Evolutionary conservation across 2,329 filamentous ascomycete species (phyloP).

Genomic region (Thielaviopsis musarum): DNA sequence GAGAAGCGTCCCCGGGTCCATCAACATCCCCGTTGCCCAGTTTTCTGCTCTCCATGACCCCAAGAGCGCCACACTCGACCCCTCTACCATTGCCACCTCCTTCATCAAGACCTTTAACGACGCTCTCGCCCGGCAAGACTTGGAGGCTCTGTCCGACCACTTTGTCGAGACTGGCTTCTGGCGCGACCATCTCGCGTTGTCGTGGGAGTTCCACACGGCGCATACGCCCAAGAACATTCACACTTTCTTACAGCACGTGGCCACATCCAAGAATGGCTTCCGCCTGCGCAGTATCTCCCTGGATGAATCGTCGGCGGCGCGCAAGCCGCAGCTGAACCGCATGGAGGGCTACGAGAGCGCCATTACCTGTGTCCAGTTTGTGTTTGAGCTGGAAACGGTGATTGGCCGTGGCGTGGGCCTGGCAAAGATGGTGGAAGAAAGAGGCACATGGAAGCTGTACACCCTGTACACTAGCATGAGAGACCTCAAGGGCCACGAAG

Average conservation of each 20-base stretch:
- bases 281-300: constrained; percentile 27
- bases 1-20: constrained; percentile 29
- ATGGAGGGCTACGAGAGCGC: constrained; percentile 28
- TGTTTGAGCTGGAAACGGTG: constrained; percentile 34
- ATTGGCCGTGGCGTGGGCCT: constrained; percentile 40
- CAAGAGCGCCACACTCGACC: constrained; percentile 13
- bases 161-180: constrained; percentile 33
- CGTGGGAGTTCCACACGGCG: constrained; percentile 38
- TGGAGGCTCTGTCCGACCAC: constrained; percentile 20
- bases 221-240: constrained; percentile 25
- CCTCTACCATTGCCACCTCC: constrained; percentile 22
- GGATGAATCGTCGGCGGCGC: constrained; percentile 26
- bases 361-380: constrained; percentile 37
- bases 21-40: constrained; percentile 32
- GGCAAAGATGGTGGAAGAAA: constrained; percentile 29
- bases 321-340: constrained; percentile 25
- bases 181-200: constrained; percentile 40
- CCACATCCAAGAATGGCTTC: constrained; percentile 21
- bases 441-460: constrained; percentile 40
- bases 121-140: constrained; percentile 21
- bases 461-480: constrained; percentile 44
- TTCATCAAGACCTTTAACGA: constrained; percentile 26
- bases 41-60: constrained; percentile 16
- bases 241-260: constrained; percentile 21
- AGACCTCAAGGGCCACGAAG: constrained; percentile 36